Conservation (phyloP, 2,329 filamentous ascomycete genomes). For the Pseudogymnoascus destructans region DNA sequence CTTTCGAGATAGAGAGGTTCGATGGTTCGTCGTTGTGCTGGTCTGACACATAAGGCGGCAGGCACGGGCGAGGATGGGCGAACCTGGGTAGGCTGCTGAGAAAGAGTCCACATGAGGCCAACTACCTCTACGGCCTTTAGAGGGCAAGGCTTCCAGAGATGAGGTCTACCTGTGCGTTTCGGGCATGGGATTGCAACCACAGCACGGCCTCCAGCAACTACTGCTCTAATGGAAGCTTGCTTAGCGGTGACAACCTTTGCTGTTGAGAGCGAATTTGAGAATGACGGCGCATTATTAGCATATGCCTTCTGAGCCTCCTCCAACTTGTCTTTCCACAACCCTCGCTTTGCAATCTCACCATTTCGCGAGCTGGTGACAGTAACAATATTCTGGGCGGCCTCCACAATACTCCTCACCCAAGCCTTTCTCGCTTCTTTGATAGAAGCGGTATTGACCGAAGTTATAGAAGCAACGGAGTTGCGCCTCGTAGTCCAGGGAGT, state of each 20-base stretch:
- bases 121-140: neutral
- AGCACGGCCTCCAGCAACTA: neutral
- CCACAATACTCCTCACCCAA: neutral
- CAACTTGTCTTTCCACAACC: conserved; percentile 1
- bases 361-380: neutral
- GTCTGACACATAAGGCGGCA: conserved; percentile 22
- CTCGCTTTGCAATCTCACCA: neutral
- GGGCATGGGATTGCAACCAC: neutral
- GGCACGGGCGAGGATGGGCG: conserved; percentile 15
- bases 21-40: conserved; percentile 16
- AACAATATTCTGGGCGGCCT: neutral
- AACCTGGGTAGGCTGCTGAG: conserved; percentile 11
- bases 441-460: neutral
- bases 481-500: neutral
- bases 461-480: neutral
- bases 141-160: neutral
- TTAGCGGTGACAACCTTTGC: neutral
- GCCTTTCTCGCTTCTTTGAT: neutral
- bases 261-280: neutral
- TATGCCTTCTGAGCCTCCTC: neutral
- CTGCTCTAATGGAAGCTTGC: conserved; percentile 3
- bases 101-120: conserved; percentile 21
- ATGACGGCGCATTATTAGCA: neutral
- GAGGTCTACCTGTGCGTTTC: neutral
- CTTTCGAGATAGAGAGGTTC: conserved; percentile 18